These are phyloP conservation scores for Penicillium steckii DNA, from an alignment of 495 filamentous ascomycete genomes.

Conservation along the genomic window DNA sequence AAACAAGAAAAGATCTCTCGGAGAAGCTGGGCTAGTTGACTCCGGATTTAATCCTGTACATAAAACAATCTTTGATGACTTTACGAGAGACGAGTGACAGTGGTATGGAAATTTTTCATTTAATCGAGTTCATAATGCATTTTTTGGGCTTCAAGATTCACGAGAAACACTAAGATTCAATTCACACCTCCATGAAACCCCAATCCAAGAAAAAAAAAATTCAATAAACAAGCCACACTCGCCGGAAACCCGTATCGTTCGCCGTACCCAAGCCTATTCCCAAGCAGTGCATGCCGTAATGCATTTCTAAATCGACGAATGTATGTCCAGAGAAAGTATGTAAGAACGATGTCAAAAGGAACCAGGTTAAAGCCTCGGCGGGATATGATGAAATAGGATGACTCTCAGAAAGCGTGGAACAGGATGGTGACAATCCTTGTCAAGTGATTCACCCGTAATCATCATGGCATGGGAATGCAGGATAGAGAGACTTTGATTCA, in stretches of 20 bases:
- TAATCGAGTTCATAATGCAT: slow-evolving; percentile 9
- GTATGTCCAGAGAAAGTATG: slow-evolving; percentile 30
- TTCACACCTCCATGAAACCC: slow-evolving; percentile 8
- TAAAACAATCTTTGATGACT: background rate
- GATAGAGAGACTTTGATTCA: background rate
- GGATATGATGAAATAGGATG: background rate
- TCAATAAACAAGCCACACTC: slow-evolving; percentile 26
- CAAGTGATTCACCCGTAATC: background rate
- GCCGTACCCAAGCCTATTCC: slow-evolving; percentile 26
- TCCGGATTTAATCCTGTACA: background rate
- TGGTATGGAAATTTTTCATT: background rate
- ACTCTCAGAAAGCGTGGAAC: background rate
- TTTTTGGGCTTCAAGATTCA: slow-evolving; percentile 9
- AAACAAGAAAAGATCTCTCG: background rate
- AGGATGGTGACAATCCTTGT: background rate
- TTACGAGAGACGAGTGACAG: background rate
- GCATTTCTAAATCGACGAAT: slow-evolving; percentile 36
- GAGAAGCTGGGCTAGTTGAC: background rate
- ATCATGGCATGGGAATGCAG: background rate
- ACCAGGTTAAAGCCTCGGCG: background rate
- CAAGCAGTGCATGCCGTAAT: slow-evolving; percentile 35
- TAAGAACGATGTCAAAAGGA: slow-evolving; percentile 3
- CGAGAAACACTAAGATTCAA: slow-evolving; percentile 4
- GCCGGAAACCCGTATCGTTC: slow-evolving; percentile 30
- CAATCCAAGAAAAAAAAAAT: slow-evolving; percentile 13